Base-by-base conservation (phyloP, 768 basidiomycete species). In the Leucogyrophana mollusca region DNA sequence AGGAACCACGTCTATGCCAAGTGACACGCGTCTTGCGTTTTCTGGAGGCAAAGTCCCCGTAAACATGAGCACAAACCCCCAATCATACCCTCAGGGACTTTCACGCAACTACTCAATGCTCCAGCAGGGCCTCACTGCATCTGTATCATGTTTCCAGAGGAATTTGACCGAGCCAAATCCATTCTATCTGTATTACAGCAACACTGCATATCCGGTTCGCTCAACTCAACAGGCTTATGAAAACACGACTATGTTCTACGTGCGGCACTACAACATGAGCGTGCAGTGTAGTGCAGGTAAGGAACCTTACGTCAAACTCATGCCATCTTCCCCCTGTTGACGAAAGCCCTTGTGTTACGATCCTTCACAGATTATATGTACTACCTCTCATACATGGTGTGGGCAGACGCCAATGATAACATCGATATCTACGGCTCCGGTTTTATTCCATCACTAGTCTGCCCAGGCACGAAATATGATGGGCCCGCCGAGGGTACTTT, bases 371-470 rank as follows among this genome's bases (percentile, higher is more conserved):
- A 6, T 30, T 30, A 7, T 13, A 13, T 30, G 13, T 30, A 6
- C 13, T 7, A 7, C 13, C 27, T 7, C 6, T 30, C 7, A 22
- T 48, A 48, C 35, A 42, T 49, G 10, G 43, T 40, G 9, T 22
- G 33, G 17, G 10, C 34, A 7, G 40, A 41, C 35, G 34, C 18
- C n/a, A 16, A 9, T 23, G 23, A 17, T 21, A 18, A 25, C 4
- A 1, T 17, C 2, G 21, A 17, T 10, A 11, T 13, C 4, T 4
- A 21, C 13, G 10, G 21, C 24, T 44, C 8, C 10, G 47, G 38
- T 13, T 16, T 52, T 20, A 20, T 52, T 14, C 30, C 43, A 5
- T 49, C 50, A 30, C 14, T 54, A 14, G 39, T 52, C 4, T 54
- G 50, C n/a, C 53, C 44, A 14, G 47, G 27, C 10, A 39, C 46